Evolutionary conservation across 495 filamentous ascomycete species (phyloP), one percentile per base, ranked within the genome.

Genomic region (Achaetomiella virescens): DNA sequence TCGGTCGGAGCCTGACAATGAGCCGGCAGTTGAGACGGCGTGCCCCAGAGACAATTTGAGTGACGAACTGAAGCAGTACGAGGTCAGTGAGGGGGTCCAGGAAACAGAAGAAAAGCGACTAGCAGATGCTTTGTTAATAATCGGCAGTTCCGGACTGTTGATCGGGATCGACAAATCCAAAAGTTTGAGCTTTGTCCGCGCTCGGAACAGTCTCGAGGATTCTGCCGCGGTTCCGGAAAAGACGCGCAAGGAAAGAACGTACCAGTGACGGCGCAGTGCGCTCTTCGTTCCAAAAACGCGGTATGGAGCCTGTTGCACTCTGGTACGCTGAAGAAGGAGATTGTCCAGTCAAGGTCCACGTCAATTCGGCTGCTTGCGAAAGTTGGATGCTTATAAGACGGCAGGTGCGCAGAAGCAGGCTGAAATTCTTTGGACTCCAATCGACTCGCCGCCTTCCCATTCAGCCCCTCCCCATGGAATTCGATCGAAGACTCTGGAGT

Each of bases 391-490:
- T 62, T 61, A 61, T 55, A 58, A 60, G 57, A 62, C 31, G 46
- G 60, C 54, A 59, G 36, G 54, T 58, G 59, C 55, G 37, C 52
- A 58, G 29, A 35, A 37, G 49, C 42, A 69, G 66, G 66, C 66
- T 69, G 66, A 67, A 65, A 67, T 68, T 65, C 61, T 60, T 52
- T 45, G 55, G 51, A 43, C 60, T 51, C 60, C 63, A 65, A 57
- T 61, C 59, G 51, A 62, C 55, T 63, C 57, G 63, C 59, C 59
- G 64, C 61, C 65, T 63, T 66, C 62, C 64, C 59, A 54, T 61
- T 64, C 61, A 68, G 67, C 65, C 67, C 67, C 67, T 66, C 65
- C 61, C 42, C 48, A 66, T 71, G 66, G 68, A 71, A 71, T 61
- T 61, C 64, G 37, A 64, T 71, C 60, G 68, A 71, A 71, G 59